Evolutionary conservation across 768 basidiomycete genomes (phyloP).

Genomic region (Mycena crocata): DNA sequence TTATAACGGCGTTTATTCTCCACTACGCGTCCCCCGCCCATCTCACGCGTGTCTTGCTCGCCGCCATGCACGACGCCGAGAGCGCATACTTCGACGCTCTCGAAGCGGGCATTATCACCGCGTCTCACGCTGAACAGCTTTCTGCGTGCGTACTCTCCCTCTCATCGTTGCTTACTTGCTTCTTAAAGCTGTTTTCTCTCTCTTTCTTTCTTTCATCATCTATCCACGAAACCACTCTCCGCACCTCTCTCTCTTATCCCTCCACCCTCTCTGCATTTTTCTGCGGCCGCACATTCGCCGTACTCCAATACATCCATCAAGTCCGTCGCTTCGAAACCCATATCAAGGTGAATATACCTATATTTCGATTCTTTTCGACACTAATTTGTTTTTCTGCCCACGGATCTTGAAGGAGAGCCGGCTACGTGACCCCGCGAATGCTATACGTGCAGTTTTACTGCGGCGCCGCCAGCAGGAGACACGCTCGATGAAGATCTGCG

Average conservation of each 20-base stretch:
- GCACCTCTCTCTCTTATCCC: neutral
- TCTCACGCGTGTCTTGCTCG: neutral
- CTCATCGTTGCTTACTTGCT: neutral
- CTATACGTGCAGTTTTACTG: no score
- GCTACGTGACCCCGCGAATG: no score
- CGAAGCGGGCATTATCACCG: neutral
- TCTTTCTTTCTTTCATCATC: neutral
- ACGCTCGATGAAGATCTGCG: no score
- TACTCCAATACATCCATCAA: neutral
- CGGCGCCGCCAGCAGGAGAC: no score
- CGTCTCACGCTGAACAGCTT: neutral
- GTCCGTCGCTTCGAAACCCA: neutral
- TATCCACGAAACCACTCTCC: neutral
- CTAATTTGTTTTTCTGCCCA: no score
- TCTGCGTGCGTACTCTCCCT: neutral
- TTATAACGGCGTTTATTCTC: neutral
- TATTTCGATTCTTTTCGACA: neutral
- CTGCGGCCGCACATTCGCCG: neutral
- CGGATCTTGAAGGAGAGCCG: no score
- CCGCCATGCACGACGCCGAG: neutral
- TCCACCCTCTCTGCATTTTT: neutral
- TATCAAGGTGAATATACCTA: neutral
- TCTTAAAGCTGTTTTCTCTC: neutral
- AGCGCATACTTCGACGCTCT: constrained; percentile 1
- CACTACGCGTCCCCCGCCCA: neutral